phyloP scores from a whole-genome alignment of 441 rosid species.

The Erodium texanum region DNA sequence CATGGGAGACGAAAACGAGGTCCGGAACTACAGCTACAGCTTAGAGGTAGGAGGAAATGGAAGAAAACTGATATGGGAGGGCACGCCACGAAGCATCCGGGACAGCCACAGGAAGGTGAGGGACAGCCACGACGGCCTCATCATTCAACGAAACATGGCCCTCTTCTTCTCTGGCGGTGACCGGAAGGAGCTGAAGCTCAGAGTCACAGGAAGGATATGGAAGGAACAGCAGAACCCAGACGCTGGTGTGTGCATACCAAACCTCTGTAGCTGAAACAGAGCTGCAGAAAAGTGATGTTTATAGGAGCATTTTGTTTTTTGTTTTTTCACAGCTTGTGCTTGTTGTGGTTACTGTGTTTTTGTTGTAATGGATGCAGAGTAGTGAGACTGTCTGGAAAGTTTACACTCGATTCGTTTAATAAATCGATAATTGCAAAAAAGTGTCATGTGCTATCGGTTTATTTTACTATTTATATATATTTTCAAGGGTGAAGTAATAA shows the following conservation, averaged over 20 bases:
- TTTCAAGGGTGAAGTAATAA: too few species aligned
- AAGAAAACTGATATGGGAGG: constrained; percentile 82
- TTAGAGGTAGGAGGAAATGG: constrained; percentile 90
- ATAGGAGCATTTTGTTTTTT: background rate
- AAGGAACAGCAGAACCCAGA: constrained; percentile 87
- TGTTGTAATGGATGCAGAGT: background rate
- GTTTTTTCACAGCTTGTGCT: background rate
- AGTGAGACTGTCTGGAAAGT: background rate
- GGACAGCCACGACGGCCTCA: constrained; percentile 89
- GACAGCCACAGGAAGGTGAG: constrained; percentile 87
- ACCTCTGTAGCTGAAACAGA: constrained; percentile 48
- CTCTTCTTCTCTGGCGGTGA: constrained; percentile 93
- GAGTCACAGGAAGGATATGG: constrained; percentile 93
- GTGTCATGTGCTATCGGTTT: too few species aligned
- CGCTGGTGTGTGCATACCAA: constrained; percentile 63
- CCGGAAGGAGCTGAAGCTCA: constrained; percentile 79
- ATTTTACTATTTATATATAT: too few species aligned
- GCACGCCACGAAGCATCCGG: constrained; percentile 75
- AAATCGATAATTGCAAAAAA: too few species aligned
- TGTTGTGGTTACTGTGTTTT: background rate
- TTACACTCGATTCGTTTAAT: background rate
- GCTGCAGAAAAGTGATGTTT: background rate
- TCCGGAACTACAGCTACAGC: constrained; percentile 76
- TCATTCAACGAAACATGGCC: constrained; percentile 87
- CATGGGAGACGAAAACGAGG: constrained; percentile 88